Evolutionary conservation across 2,329 filamentous ascomycete species (phyloP), one percentile per base, ranked within the genome.

Genomic region (Furcasterigmium sp.): DNA sequence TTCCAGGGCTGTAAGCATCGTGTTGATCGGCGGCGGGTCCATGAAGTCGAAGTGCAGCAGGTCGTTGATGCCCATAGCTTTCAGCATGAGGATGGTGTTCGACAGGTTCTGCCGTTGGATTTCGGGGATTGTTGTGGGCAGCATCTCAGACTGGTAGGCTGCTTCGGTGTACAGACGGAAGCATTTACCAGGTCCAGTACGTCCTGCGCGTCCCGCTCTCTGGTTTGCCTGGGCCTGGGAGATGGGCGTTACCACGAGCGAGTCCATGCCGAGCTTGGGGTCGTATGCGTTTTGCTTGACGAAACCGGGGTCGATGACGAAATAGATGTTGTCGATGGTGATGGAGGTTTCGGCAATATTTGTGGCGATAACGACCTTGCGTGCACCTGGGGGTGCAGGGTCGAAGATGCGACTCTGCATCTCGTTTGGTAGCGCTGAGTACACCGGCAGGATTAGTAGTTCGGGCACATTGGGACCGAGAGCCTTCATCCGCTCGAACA

Each of bases 41-140:
- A 98, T 97, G 56, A 98, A 98, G 65, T 97, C 91, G 57, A 98
- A 98, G 59, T 95, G 90, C 11, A 98, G 75, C 2, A 98, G 73
- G 59, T 98, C 93, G 58, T 98, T 97, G 64, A 98, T 97, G 3
- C 94, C 93, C 90, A 98, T 97, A 0, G 93, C 93, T 62, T 98
- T 98, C 40, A 98, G 78, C 87, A 96, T 95, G 37, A 98, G 76
- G 62, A 98, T 97, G 0, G 91, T 96, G 53, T 87, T 84, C 0
- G 89, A 87, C 42, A 98, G 60, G 56, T 98, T 98, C 61, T 96
- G 89, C 2, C 93, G 78, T 60, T 98, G 93, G 41, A 98, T 98
- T 56, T 97, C 93, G 1, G 93, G 93, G 23, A 97, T 94, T 0
- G 90, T 91, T 0, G 91, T 96, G 0, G 93, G 91, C 46, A 97